A percentile compares a stretch with the other conserved stretches of the same genome.
Conservation (phyloP, 192 early-diverging fungal species). For the Gamsiella multidivaricata region DNA sequence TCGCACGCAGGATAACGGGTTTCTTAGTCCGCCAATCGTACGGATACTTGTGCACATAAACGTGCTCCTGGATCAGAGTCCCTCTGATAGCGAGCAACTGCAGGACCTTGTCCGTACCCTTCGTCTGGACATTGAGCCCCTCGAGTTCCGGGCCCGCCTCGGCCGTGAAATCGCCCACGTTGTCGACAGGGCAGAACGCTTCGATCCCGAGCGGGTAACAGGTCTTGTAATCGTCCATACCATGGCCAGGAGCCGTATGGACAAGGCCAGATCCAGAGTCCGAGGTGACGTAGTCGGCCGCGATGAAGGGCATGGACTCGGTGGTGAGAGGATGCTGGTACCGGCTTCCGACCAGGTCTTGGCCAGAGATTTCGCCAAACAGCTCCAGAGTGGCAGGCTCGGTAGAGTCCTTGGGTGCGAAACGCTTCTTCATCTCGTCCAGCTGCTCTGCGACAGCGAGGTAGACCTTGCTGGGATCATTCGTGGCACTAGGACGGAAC, state of each 20-base stretch:
- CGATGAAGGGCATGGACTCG: constrained; percentile 63
- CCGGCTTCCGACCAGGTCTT: constrained; percentile 61
- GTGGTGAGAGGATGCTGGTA: constrained; percentile 69
- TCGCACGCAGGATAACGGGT: constrained; percentile 81
- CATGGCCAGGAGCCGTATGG: constrained; percentile 84
- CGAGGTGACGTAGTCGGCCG: constrained; percentile 71
- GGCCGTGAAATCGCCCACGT: constrained; percentile 69
- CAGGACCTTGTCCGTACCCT: constrained; percentile 69
- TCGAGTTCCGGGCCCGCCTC: constrained; percentile 70
- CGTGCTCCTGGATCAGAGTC: constrained; percentile 59
- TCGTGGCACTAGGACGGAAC: constrained; percentile 19
- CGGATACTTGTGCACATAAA: constrained; percentile 79
- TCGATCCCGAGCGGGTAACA: constrained; percentile 65
- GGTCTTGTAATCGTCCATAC: constrained; percentile 81
- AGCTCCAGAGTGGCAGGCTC: constrained; percentile 3
- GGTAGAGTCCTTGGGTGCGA: constrained; percentile 3
- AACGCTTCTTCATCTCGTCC: constrained; percentile 40
- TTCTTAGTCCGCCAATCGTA: constrained; percentile 89
- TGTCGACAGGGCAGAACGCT: constrained; percentile 77
- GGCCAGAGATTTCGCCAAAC: constrained; percentile 46
- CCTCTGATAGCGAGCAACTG: constrained; percentile 54
- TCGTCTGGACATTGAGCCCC: constrained; percentile 67
- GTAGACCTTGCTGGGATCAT: constrained; percentile 22
- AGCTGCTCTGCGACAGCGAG: constrained; percentile 38
- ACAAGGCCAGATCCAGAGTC: constrained; percentile 82